A percentile compares a stretch with the other conserved stretches of the same genome.
Conservation (phyloP, 306 rosid species). For the Acmispon strigosus region DNA sequence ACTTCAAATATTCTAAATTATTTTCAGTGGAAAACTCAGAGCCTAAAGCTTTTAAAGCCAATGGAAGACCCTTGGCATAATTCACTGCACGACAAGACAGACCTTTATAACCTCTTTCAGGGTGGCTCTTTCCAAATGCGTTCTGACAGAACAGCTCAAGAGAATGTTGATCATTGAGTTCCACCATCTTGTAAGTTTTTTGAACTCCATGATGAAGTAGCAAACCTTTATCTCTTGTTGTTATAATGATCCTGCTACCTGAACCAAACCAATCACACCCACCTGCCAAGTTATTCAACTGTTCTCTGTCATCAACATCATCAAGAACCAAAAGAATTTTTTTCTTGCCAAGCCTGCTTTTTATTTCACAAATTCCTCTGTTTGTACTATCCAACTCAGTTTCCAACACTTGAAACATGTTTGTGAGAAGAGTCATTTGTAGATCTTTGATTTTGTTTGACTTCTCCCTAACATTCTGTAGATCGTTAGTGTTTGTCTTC, state of each 20-base stretch:
- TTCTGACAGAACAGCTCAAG: neutral
- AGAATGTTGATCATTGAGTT: neutral
- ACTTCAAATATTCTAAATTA: neutral
- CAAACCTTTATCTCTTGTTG: slow-evolving; percentile 1
- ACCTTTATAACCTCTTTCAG: neutral
- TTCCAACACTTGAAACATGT: too few relatives aligned
- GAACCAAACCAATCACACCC: too few relatives aligned
- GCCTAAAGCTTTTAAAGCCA: neutral
- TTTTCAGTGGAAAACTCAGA: neutral
- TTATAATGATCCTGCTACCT: slow-evolving; percentile 6
- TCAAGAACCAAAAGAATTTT: too few relatives aligned
- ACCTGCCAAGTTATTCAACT: too few relatives aligned
- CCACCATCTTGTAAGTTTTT: neutral
- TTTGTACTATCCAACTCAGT: too few relatives aligned
- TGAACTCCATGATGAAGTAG: neutral
- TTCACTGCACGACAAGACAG: neutral
- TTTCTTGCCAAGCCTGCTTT: too few relatives aligned
- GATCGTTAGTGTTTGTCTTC: neutral
- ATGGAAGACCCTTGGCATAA: neutral
- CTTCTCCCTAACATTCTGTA: too few relatives aligned
- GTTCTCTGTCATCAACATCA: too few relatives aligned
- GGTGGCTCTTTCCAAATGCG: neutral
- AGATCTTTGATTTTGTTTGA: too few relatives aligned
- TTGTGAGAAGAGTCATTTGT: too few relatives aligned
- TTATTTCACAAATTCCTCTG: too few relatives aligned